Conservation (phyloP, 257 asterid species). For the Solanum paucissectum region DNA sequence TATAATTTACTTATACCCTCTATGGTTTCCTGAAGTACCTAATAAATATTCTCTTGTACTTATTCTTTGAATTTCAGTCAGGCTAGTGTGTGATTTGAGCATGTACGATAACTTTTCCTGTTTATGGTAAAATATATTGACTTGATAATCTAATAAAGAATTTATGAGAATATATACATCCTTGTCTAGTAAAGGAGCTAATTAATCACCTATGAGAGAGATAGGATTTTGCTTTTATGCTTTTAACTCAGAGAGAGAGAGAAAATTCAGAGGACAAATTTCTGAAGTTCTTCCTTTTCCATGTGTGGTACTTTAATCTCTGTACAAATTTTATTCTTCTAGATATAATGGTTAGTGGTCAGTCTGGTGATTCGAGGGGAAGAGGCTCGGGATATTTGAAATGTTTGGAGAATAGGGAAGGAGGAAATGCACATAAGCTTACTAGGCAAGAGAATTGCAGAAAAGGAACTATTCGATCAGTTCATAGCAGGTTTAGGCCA, state of each 20-base stretch:
- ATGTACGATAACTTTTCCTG: background rate
- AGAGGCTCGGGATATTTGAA: background rate
- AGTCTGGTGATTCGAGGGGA: slow-evolving; percentile 35
- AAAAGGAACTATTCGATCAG: slow-evolving; percentile 57
- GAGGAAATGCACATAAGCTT: slow-evolving; percentile 24
- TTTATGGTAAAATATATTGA: background rate
- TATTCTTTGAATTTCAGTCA: background rate
- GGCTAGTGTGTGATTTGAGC: background rate
- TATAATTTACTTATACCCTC: background rate
- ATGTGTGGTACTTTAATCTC: background rate
- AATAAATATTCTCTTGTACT: background rate
- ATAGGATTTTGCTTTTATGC: background rate
- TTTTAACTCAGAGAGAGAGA: no score
- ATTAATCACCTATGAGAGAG: background rate
- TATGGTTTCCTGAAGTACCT: background rate
- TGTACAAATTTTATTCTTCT: background rate
- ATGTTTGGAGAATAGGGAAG: slow-evolving; percentile 38
- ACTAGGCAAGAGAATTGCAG: slow-evolving; percentile 68
- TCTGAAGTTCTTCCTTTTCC: background rate
- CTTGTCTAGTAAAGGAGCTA: background rate
- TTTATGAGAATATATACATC: background rate
- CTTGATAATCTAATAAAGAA: background rate
- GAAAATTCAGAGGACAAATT: background rate
- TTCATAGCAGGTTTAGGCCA: slow-evolving; percentile 49
- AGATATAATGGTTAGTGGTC: background rate